phyloP scores from a whole-genome alignment of 1,284 basidiomycete genomes.

The Marasmius sp. region DNA sequence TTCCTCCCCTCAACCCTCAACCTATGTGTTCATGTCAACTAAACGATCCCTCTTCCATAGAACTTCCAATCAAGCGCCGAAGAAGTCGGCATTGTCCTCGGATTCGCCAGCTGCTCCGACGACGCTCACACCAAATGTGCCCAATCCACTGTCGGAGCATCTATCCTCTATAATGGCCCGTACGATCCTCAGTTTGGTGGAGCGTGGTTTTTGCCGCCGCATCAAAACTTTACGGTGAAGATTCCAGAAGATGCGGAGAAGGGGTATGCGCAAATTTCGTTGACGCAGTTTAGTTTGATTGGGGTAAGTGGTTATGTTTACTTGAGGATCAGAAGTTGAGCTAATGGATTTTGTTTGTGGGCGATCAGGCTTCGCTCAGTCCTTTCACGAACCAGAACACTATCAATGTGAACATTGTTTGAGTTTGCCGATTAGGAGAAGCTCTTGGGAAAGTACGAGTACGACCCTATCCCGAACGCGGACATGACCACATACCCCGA shows the following conservation, averaged over 20 bases:
- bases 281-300: conserved; percentile 6
- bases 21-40: too few species aligned
- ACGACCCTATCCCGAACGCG: too few species aligned
- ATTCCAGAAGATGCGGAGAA: neutral
- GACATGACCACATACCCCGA: too few species aligned
- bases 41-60: too few species aligned
- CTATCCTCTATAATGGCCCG: conserved; percentile 3
- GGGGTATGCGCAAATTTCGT: conserved; percentile 1
- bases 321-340: too few species aligned
- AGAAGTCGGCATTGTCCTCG: conserved; percentile 5
- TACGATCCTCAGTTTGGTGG: conserved; percentile 6
- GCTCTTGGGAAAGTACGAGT: too few species aligned
- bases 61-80: conserved; percentile 2
- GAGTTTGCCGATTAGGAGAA: too few species aligned
- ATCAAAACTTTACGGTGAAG: conserved; percentile 5
- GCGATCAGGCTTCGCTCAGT: too few species aligned
- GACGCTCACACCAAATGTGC: neutral
- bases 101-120: neutral
- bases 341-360: too few species aligned
- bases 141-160: neutral
- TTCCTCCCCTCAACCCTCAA: neutral
- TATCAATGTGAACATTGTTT: too few species aligned
- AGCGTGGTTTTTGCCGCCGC: neutral
- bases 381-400: too few species aligned
- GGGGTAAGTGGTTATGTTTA: conserved; percentile 4